These are phyloP conservation scores for Dothidotthia symphoricarpi DNA, from an alignment of 2,329 filamentous ascomycete species.

Conservation along the genomic window DNA sequence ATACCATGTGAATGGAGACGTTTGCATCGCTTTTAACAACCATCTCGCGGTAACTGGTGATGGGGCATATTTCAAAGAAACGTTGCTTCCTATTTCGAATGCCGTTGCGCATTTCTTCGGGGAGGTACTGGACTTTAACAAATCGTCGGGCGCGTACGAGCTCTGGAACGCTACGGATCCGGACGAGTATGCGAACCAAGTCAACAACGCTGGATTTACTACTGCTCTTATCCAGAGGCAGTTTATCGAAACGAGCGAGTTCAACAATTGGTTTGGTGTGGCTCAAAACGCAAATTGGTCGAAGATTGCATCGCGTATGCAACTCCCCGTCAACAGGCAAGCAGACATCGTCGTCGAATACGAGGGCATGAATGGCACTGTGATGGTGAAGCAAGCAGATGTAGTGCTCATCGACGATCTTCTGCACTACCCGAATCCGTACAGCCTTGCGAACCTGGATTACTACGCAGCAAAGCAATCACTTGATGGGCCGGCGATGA, in stretches of 20 bases:
- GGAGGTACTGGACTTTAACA: slow-evolving; percentile 60
- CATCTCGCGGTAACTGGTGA: slow-evolving; percentile 62
- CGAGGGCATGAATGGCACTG: slow-evolving; percentile 63
- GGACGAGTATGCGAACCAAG: slow-evolving; percentile 66
- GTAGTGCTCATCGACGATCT: slow-evolving; percentile 67
- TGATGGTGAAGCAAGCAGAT: slow-evolving; percentile 69
- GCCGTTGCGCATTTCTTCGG: slow-evolving; percentile 62
- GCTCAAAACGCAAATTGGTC: slow-evolving; percentile 59
- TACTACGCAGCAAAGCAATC: slow-evolving; percentile 71
- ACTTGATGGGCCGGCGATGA: slow-evolving; percentile 68
- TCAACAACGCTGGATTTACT: slow-evolving; percentile 68
- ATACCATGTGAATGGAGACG: slow-evolving; percentile 70
- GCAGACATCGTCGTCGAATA: slow-evolving; percentile 65
- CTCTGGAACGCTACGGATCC: slow-evolving; percentile 66
- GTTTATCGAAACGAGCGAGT: slow-evolving; percentile 56
- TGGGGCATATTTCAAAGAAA: slow-evolving; percentile 53
- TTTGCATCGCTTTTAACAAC: slow-evolving; percentile 61
- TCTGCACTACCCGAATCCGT: slow-evolving; percentile 58
- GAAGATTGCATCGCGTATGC: slow-evolving; percentile 56
- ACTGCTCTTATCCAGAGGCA: slow-evolving; percentile 61
- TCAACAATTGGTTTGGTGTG: slow-evolving; percentile 57
- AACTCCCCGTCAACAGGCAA: slow-evolving; percentile 52
- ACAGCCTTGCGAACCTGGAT: slow-evolving; percentile 59
- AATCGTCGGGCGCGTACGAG: slow-evolving; percentile 34
- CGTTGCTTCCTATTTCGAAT: slow-evolving; percentile 63